A percentile compares a stretch with the other conserved stretches of the same genome.
These are phyloP conservation scores for Avena insularis DNA, from an alignment of 176 grass and related monocot species.

Conservation along the genomic window DNA sequence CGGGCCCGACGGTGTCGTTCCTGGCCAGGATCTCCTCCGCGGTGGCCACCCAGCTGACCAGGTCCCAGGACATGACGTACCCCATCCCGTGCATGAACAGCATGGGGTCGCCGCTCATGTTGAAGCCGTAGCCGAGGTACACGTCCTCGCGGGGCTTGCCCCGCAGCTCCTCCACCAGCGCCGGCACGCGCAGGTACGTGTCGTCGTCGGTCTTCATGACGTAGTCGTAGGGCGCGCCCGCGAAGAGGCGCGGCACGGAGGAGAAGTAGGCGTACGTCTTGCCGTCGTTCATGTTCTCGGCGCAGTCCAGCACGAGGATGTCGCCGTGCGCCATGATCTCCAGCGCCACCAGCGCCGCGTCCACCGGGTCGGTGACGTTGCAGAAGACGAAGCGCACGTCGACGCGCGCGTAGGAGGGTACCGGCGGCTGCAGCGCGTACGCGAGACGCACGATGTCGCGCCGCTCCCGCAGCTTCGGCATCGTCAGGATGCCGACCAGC, in stretches of 20 bases:
- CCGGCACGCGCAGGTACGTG: conserved; percentile 55
- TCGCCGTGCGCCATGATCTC: conserved; percentile 61
- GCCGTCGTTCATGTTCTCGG: conserved; percentile 82
- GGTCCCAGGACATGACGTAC: conserved; percentile 80
- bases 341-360: conserved; percentile 53
- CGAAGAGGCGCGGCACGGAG: conserved; percentile 36
- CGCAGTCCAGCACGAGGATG: conserved; percentile 62
- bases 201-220: conserved; percentile 85
- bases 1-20: conserved; percentile 54
- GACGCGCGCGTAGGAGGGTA: conserved; percentile 34
- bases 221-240: conserved; percentile 53
- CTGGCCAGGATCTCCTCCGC: conserved; percentile 45
- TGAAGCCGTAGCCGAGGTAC: conserved; percentile 68
- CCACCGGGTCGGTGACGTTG: conserved; percentile 57
- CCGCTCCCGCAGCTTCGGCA: conserved; percentile 53
- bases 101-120: conserved; percentile 51
- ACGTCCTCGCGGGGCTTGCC: conserved; percentile 53
- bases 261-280: conserved; percentile 84
- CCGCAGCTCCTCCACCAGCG: conserved; percentile 44
- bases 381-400: conserved; percentile 87
- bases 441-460: conserved; percentile 67
- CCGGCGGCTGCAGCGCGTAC: conserved; percentile 60
- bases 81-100: conserved; percentile 94
- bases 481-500: conserved; percentile 69
- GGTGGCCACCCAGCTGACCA: conserved; percentile 59